Conservation (phyloP, 352 stramenopile genomes). For the Phytopythium chamaehyphon region DNA sequence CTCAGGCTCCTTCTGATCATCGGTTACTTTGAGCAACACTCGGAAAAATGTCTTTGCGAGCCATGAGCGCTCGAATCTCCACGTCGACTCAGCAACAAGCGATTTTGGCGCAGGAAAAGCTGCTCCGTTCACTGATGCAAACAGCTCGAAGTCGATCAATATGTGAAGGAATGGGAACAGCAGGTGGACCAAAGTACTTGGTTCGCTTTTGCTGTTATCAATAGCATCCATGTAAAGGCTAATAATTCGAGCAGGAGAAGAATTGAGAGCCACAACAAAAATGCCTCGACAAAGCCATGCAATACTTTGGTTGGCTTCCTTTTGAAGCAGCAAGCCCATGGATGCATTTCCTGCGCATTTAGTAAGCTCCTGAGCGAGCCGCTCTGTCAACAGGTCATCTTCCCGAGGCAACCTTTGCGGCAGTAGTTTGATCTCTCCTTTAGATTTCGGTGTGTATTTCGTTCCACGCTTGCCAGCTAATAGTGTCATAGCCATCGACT, state of each 20-base stretch:
- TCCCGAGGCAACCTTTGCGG: constrained; percentile 16
- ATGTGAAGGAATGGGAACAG: constrained; percentile 63
- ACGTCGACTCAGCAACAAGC: background rate
- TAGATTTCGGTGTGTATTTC: constrained; percentile 4
- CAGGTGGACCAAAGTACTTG: constrained; percentile 55
- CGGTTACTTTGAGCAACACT: constrained; percentile 41
- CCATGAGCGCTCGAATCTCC: constrained; percentile 25
- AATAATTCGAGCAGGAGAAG: constrained; percentile 39
- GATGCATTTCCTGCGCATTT: constrained; percentile 22
- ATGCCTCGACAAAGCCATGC: constrained; percentile 48
- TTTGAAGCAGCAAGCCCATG: constrained; percentile 45
- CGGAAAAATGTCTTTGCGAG: constrained; percentile 52
- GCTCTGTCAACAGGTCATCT: constrained; percentile 40
- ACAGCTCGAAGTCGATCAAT: constrained; percentile 71
- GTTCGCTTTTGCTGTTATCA: constrained; percentile 30
- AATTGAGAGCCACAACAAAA: constrained; percentile 49
- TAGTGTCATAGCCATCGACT: constrained; percentile 47
- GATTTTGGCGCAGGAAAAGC: background rate
- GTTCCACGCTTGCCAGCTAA: background rate
- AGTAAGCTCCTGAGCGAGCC: constrained; percentile 39
- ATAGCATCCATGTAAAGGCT: constrained; percentile 37
- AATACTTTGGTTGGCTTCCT: constrained; percentile 65
- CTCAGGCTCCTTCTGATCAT: constrained; percentile 60
- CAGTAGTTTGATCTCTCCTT: constrained; percentile 4
- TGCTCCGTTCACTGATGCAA: constrained; percentile 55